Base-by-base conservation (phyloP, 805 yeast species). In the Saturnispora besseyi region DNA sequence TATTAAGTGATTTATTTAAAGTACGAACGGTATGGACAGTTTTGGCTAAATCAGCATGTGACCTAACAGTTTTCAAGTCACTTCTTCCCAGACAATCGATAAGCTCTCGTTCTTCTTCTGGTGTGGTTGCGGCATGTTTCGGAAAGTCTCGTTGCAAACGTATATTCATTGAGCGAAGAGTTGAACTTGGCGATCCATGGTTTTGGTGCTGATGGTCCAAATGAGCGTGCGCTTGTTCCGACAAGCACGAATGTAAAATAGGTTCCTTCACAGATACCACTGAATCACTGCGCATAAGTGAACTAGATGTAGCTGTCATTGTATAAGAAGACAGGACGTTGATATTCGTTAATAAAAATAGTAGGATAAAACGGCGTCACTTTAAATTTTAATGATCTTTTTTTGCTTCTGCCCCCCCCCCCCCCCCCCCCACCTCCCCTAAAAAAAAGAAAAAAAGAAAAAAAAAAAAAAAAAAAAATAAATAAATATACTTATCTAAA, bases 1-100 rank as follows among this genome's bases (percentile, higher is more conserved):
- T 78, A 48, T 80, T 74, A 36, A 86, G 66, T 62, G 83, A 83
- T 54, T 80, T 81, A n/a, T 87, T 84, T 52, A 86, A 69, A 70
- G 81, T 74, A 43, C 93, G 72, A 6, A 86, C 90, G 3, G 88
- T 89, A 61, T 84, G 84, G 4, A 89, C 93, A 8, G 91, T 83
- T 54, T 85, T 83, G 2, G 89, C 87, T 57, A 84, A 68, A 59
- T 84, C 84, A 8, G 86, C 81, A 64, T 86, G 93, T 1, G 87
- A 79, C 49, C 74, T 74, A 33, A 80, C 85, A 2, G 76, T 70
- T 51, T 75, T 72, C 46, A 82, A 63, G 43, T 76, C 78, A 22
- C 45, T 41, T 10, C 33, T 41, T 10, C 26, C 50, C 50, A 47
- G 50, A 24, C 42, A 47, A 15, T 41, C 41, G 18, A 47, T 47